Evolutionary conservation across 441 rosid genomes (phyloP), one percentile per base, ranked within the genome.

Genomic region (Francoa sonchifolia): DNA sequence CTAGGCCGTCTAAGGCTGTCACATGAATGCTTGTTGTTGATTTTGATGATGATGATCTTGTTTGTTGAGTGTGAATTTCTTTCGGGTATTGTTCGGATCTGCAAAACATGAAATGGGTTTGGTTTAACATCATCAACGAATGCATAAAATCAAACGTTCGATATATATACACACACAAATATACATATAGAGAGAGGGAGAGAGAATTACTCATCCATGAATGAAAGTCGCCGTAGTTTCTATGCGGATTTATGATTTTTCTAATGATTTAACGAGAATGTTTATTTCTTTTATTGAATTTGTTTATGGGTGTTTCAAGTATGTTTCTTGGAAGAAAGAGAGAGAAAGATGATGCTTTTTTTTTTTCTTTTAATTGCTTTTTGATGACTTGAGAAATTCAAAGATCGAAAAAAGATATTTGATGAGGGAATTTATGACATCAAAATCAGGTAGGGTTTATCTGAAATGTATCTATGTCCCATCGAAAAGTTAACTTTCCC

Each of bases 1-100:
- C 97, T 6, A 88, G 72, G 25, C 95, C 95, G 42, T 88, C 93
- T 6, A 88, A 76, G 28, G 95, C 97, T 3, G 89, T 88, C 39
- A 80, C 94, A 48, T 87, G 97, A 48, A 87, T 79, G 58, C 97
- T 87, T 9, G 95, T 87, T 3, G 95, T 82, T 6, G 72, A 33
- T 8, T n/a, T n/a, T n/a, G 68, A 44, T 2, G 70, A 22, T 0
- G 67, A 54, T 7, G 73, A 52, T 1, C 52, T 7, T 48, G 44
- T 37, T 23, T 67, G 41, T 54, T 45, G 39, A 55, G 39, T 10
- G 48, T 51, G 58, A 29, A 52, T 38, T 0, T 61, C 72, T 59
- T 79, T 87, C 1, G 81, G 72, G 57, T 42, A 34, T 44, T 32
- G 26, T 33, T 61, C 79, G 53, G 93, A 86, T 73, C 96, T 82